Conservation (phyloP, 2,329 filamentous ascomycete species). For the Intubia oerlemansii region DNA sequence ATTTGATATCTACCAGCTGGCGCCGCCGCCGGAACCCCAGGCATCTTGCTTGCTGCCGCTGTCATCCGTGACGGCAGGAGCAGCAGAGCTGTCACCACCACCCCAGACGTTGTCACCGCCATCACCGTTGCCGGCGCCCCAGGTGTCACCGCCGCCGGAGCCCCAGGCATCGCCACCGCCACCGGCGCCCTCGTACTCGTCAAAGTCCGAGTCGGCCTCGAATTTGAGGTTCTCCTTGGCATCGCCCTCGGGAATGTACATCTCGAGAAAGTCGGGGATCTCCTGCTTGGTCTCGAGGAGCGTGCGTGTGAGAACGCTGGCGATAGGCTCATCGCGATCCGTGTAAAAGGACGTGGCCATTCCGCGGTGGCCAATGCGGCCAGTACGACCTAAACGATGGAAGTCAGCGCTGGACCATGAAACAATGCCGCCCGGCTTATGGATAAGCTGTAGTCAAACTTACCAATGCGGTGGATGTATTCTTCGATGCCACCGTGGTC, state of each 20-base stretch:
- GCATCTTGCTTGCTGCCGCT: neutral
- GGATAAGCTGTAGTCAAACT: constrained; percentile 10
- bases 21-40: neutral
- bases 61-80: neutral
- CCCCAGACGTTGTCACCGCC: neutral
- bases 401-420: neutral
- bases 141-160: constrained; percentile 8
- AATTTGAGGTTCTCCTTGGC: constrained; percentile 26
- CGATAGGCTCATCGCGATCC: constrained; percentile 53
- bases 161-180: constrained; percentile 9
- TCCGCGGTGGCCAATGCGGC: constrained; percentile 74
- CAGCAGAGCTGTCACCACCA: constrained; percentile 1
- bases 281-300: constrained; percentile 60
- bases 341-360: constrained; percentile 80
- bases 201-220: constrained; percentile 32
- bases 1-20: neutral
- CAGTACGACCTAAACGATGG: constrained; percentile 76
- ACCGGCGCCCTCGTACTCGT: constrained; percentile 10
- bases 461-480: constrained; percentile 87
- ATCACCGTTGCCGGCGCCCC: constrained; percentile 1
- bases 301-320: constrained; percentile 53
- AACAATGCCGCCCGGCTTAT: no score
- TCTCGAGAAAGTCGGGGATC: constrained; percentile 62
- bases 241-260: constrained; percentile 36
- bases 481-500: constrained; percentile 77